Conservation (phyloP, 108 stramenopile species). For the Chaetoceros tenuissimus region DNA sequence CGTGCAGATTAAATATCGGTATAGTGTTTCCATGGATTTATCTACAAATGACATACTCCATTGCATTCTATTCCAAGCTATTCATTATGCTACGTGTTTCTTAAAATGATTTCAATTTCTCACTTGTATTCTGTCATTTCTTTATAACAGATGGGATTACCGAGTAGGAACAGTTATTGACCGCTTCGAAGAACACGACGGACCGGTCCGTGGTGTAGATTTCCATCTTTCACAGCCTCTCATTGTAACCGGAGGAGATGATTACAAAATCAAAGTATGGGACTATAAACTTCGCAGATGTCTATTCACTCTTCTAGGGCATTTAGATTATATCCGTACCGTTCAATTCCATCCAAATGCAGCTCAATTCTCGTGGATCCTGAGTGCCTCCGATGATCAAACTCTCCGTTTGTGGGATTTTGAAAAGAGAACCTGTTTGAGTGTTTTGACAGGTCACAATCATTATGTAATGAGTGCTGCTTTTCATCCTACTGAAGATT, state of each 20-base stretch:
- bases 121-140: too few species aligned
- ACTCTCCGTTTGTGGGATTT: slow-evolving; percentile 99
- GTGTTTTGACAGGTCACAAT: slow-evolving; percentile 98
- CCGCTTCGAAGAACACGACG: slow-evolving; percentile 99
- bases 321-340: slow-evolving; percentile 99
- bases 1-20: background rate
- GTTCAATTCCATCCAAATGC: slow-evolving; percentile 97
- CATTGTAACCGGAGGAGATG: slow-evolving; percentile 97
- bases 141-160: slow-evolving; percentile 92
- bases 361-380: slow-evolving; percentile 93
- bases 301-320: slow-evolving; percentile 96
- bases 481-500: slow-evolving; percentile 98
- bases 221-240: slow-evolving; percentile 93
- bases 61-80: background rate
- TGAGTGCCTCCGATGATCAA: slow-evolving; percentile 93
- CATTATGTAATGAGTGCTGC: slow-evolving; percentile 99
- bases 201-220: slow-evolving; percentile 98
- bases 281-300: slow-evolving; percentile 97
- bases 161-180: slow-evolving; percentile 98
- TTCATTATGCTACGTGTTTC: too few species aligned
- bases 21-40: background rate
- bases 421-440: slow-evolving; percentile 91
- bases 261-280: slow-evolving; percentile 99
- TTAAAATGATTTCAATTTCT: too few species aligned
- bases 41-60: background rate